Conservation (phyloP, 1,284 basidiomycete species). For the Moesziomyces aphidis region DNA sequence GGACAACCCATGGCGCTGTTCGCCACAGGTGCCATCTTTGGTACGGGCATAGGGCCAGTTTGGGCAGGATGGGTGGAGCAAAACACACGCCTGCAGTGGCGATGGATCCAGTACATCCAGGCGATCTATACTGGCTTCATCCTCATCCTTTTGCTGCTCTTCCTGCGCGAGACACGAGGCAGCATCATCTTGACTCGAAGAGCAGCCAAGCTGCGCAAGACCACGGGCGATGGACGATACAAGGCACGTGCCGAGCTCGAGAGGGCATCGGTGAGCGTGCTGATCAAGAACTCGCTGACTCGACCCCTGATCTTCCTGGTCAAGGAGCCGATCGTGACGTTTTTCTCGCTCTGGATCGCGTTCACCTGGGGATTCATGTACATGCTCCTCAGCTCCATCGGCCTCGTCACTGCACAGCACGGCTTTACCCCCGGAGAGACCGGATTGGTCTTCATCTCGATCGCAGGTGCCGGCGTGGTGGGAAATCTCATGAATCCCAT, state of each 20-base stretch:
- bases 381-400: constrained; percentile 70
- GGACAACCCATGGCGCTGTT: constrained; percentile 75
- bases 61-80: constrained; percentile 79
- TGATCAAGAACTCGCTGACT: constrained; percentile 78
- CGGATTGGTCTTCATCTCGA: constrained; percentile 54
- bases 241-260: constrained; percentile 77
- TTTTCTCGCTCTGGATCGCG: constrained; percentile 62
- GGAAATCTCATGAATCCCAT: constrained; percentile 77
- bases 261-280: constrained; percentile 71
- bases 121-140: constrained; percentile 49
- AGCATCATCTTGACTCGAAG: constrained; percentile 69
- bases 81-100: constrained; percentile 75
- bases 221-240: constrained; percentile 74
- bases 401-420: constrained; percentile 71
- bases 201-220: constrained; percentile 67
- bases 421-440: constrained; percentile 74
- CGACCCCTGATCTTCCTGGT: constrained; percentile 73
- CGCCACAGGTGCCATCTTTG: constrained; percentile 69
- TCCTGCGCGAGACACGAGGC: constrained; percentile 65
- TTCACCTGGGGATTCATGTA: constrained; percentile 80
- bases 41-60: constrained; percentile 76
- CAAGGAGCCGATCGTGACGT: constrained; percentile 81
- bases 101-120: constrained; percentile 83
- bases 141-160: constrained; percentile 51
- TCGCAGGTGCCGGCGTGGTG: constrained; percentile 66